Evolutionary conservation across 148 eudicot genomes (phyloP).

Genomic region (Simmondsia chinensis): DNA sequence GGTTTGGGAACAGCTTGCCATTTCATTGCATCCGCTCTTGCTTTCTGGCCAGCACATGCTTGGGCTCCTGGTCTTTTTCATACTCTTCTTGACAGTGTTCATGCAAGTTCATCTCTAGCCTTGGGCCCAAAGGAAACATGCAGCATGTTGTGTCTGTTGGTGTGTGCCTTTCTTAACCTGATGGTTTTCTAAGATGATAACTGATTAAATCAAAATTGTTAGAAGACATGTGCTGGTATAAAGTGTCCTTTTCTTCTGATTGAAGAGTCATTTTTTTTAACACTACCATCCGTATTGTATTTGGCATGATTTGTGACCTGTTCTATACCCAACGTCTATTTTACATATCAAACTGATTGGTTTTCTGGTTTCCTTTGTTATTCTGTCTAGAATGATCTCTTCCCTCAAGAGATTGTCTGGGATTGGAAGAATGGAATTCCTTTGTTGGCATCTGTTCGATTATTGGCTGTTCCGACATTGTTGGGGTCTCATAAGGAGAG

Average conservation of each 20-base stretch:
- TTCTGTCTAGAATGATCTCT: constrained; percentile 61
- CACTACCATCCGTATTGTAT: background rate
- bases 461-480: constrained; percentile 61
- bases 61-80: constrained; percentile 96
- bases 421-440: constrained; percentile 92
- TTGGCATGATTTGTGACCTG: constrained; percentile 9
- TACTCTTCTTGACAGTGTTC: constrained; percentile 80
- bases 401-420: constrained; percentile 84
- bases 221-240: no score
- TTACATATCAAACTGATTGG: background rate
- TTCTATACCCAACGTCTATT: no score
- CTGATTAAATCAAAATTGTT: no score
- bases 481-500: constrained; percentile 79
- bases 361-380: background rate
- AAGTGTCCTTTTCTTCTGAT: no score
- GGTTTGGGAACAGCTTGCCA: constrained; percentile 80
- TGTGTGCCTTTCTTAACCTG: constrained; percentile 22
- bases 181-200: no score
- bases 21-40: constrained; percentile 86
- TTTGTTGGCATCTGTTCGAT: constrained; percentile 59
- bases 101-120: constrained; percentile 65
- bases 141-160: constrained; percentile 75
- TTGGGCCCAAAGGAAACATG: constrained; percentile 95
- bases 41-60: constrained; percentile 90
- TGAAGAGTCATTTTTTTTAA: background rate